Percentiles rank a stretch among this genome's conserved stretches.
These are phyloP conservation scores for Xylariaceae sp. DNA, from an alignment of 2,329 filamentous ascomycete species.

Conservation along the genomic window DNA sequence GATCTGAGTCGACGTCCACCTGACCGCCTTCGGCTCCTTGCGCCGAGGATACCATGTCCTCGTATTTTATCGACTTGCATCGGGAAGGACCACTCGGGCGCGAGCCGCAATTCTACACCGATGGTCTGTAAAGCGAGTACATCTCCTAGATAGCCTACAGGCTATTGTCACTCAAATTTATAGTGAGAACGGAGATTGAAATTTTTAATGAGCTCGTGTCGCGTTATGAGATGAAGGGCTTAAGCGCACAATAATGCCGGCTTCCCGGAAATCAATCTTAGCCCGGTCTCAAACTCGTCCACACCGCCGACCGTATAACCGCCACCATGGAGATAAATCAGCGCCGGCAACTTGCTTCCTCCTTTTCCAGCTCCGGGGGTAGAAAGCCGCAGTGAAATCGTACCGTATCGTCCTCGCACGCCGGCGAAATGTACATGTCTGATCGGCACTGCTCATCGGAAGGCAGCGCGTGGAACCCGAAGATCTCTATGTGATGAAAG, in stretches of 20 bases:
- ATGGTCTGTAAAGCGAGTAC: constrained; percentile 30
- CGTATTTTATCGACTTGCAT: constrained; percentile 44
- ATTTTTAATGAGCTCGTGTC: not conserved
- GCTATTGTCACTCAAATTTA: too few species aligned
- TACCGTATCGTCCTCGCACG: constrained; percentile 42
- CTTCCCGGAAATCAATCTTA: constrained; percentile 40
- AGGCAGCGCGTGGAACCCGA: constrained; percentile 39
- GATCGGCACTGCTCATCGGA: constrained; percentile 36
- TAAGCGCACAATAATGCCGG: constrained; percentile 21
- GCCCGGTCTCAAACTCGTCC: constrained; percentile 47
- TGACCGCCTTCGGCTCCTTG: constrained; percentile 32
- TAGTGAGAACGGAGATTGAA: not conserved
- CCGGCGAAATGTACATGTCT: constrained; percentile 41
- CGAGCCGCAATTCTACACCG: constrained; percentile 44
- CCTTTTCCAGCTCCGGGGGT: constrained; percentile 31
- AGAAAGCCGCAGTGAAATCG: constrained; percentile 44
- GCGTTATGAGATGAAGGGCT: not conserved
- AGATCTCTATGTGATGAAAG: constrained; percentile 33
- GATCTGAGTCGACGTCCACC: constrained; percentile 36
- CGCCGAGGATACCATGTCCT: constrained; percentile 39
- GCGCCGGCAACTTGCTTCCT: constrained; percentile 31
- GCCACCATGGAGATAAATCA: constrained; percentile 47
- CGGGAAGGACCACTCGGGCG: constrained; percentile 42
- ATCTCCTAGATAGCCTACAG: too few species aligned
- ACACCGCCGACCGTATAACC: constrained; percentile 47